Conservation (phyloP, 2,329 filamentous ascomycete genomes). For the Fusarium scirpi region DNA sequence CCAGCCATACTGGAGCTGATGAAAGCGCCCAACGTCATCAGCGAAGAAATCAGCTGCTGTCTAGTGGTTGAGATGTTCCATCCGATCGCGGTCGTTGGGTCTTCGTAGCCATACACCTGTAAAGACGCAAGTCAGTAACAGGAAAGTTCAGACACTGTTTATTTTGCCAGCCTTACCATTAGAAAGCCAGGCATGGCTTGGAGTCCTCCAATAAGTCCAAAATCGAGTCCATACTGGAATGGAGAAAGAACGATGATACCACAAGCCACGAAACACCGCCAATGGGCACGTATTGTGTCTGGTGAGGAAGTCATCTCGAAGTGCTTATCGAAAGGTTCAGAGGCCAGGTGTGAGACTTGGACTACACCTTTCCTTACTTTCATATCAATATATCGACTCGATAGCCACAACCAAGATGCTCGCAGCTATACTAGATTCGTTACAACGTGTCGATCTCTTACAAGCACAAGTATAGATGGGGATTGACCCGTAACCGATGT, state of each 20-base stretch:
- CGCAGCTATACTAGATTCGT: background rate
- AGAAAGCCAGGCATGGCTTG: constrained; percentile 44
- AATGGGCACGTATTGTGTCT: constrained; percentile 40
- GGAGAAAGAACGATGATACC: constrained; percentile 39
- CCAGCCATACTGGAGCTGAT: constrained; percentile 42
- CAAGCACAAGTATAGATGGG: background rate
- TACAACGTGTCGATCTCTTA: background rate
- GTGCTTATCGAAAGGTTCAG: background rate
- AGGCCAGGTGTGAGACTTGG: background rate
- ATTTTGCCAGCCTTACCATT: constrained; percentile 9
- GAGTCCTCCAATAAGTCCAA: constrained; percentile 39
- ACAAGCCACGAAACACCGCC: constrained; percentile 42
- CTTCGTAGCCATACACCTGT: constrained; percentile 40
- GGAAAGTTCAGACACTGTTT: too few species aligned
- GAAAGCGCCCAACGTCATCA: constrained; percentile 44
- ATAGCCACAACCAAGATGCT: background rate
- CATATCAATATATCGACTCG: background rate
- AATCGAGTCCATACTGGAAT: constrained; percentile 43
- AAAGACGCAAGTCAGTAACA: background rate
- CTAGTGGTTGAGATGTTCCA: constrained; percentile 43
- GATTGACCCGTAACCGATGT: constrained; percentile 5
- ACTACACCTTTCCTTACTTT: background rate
- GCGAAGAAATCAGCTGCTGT: constrained; percentile 40
- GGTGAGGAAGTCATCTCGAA: constrained; percentile 17
- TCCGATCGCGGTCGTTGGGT: constrained; percentile 39